Conservation (phyloP, 805 yeast species). For the Metschnikowia santaceciliae region DNA sequence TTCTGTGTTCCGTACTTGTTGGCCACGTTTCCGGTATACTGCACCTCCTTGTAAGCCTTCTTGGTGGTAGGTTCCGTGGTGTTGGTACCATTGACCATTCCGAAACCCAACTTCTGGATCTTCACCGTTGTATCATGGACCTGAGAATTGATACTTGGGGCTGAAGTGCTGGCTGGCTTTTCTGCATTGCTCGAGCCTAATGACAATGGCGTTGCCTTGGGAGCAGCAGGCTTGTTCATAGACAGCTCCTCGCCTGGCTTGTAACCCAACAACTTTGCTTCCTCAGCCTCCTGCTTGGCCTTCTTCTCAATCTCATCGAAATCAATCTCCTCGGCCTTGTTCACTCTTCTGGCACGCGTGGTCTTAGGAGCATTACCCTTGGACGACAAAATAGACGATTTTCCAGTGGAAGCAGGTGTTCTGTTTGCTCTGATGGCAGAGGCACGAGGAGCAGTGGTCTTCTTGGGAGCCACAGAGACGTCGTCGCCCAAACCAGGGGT, state of each 20-base stretch:
- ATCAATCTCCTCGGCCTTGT: constrained; percentile 51
- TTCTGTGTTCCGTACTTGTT: constrained; percentile 82
- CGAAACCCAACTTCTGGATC: constrained; percentile 83
- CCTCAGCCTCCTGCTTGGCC: constrained; percentile 80
- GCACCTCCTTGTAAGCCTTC: constrained; percentile 48
- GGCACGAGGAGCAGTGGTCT: constrained; percentile 21
- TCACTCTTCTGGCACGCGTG: constrained; percentile 49
- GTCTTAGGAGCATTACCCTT: constrained; percentile 51
- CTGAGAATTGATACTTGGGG: constrained; percentile 19
- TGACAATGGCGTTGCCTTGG: constrained; percentile 8
- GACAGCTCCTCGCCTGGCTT: constrained; percentile 32
- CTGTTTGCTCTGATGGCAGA: constrained; percentile 25
- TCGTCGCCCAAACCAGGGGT: constrained; percentile 44
- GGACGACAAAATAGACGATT: constrained; percentile 40
- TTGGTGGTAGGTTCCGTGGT: constrained; percentile 38
- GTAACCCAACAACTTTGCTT: constrained; percentile 53
- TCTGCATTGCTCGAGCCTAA: constrained; percentile 8
- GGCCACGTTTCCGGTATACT: constrained; percentile 71
- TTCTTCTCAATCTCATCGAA: constrained; percentile 65
- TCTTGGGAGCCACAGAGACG: constrained; percentile 13
- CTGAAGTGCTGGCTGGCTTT: not conserved
- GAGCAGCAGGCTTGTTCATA: constrained; percentile 1
- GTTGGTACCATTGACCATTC: constrained; percentile 72
- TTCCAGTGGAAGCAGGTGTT: constrained; percentile 26
- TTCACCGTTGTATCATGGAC: constrained; percentile 56